These are phyloP conservation scores for Cyphellophora attinorum DNA, from an alignment of 2,329 filamentous ascomycete species.

Conservation along the genomic window DNA sequence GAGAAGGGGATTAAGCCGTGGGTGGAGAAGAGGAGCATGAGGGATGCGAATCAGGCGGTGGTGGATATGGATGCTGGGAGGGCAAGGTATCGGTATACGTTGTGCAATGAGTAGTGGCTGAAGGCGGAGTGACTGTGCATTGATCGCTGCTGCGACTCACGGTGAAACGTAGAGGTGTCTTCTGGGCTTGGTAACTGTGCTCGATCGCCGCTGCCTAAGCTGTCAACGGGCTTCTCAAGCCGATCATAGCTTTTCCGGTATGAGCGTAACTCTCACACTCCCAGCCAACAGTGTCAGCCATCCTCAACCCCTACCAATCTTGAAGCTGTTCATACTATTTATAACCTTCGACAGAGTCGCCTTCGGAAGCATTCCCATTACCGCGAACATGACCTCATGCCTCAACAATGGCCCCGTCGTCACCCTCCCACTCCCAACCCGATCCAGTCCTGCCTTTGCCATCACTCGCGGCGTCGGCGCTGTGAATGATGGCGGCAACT, in stretches of 20 bases:
- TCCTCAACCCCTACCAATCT: conserved; percentile 1
- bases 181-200: no score
- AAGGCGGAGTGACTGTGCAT: no score
- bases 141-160: no score
- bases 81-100: conserved; percentile 35
- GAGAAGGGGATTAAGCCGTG: conserved; percentile 33
- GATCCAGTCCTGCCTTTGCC: neutral
- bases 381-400: neutral
- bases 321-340: neutral
- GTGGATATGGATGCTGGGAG: conserved; percentile 34
- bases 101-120: conserved; percentile 31
- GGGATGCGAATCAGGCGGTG: conserved; percentile 31
- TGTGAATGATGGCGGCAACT: neutral
- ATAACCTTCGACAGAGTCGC: neutral
- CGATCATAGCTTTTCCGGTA: no score
- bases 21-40: conserved; percentile 32
- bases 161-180: no score
- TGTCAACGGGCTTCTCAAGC: no score
- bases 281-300: no score
- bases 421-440: neutral
- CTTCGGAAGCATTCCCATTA: neutral
- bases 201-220: no score
- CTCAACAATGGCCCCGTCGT: neutral
- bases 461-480: neutral
- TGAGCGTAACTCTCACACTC: no score